Evolutionary conservation across 495 filamentous ascomycete genomes (phyloP), one percentile per base, ranked within the genome.

Genomic region (Neurospora sp.): DNA sequence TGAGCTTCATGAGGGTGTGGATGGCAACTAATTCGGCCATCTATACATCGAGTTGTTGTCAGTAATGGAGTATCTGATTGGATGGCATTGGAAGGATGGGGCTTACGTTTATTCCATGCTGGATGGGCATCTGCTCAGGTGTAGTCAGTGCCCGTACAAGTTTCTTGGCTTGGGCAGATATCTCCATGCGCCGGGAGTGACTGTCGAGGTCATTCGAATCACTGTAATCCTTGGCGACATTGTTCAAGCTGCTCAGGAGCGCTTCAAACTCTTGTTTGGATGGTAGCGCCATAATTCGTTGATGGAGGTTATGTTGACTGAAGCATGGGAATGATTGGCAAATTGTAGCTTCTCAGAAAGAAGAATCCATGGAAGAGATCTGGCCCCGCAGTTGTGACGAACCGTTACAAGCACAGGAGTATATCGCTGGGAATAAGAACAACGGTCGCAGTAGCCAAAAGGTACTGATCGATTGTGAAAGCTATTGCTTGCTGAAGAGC

Each of bases 1-100:
- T 71, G 18, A 75, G 74, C 61, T 74, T 72, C 27, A 78, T 78
- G 35, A 78, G 72, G 31, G 75, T 78, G 10, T 76, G 71, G 39
- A 75, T 71, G 6, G 77, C 75, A 4, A 75, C 22, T 3, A 77
- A 20, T 65, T 78, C 74, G 9, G 73, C 74, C 68, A 78, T 77
- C 77, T 78, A 42, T 14, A 1, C 7, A 1, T 39, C 10, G 8
- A 31, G 8, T 71, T 65, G 22, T 44, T 31, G 5, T 41, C 8
- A 69, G 42, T 44, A n/a, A 71, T 31, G 16, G 37, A 27, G 8
- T 39, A 22, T 22, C n/a, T n/a, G n/a, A 35, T n/a, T 12, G 31
- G 27, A 10, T 8, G 39, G 12, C 1, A 8, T 40, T 40, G 8
- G 10, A n/a, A 10, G 16, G 8, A 41, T 22, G 2, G 10, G 0